Evolutionary conservation across 176 grass and related monocot genomes (phyloP).

Genomic region (Avena sativa): DNA sequence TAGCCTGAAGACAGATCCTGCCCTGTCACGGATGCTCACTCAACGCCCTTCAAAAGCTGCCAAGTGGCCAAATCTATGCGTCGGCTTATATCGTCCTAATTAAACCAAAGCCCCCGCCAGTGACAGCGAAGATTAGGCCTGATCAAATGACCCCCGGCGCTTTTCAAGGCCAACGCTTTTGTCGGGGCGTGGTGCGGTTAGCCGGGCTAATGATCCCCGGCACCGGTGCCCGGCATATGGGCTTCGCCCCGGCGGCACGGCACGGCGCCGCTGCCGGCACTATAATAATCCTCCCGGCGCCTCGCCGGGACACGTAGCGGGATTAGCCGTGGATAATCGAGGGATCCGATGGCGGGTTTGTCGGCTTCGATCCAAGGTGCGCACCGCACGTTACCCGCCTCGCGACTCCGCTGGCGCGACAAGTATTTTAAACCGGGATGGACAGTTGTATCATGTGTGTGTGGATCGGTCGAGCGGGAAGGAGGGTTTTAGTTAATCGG

Average conservation of each 20-base stretch:
- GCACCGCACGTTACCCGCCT: not conserved
- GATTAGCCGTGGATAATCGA: not conserved
- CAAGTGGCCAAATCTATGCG: not conserved
- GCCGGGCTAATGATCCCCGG: slow-evolving; percentile 34
- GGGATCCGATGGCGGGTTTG: slow-evolving; percentile 6
- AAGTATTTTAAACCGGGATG: not conserved
- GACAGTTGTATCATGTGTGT: not conserved
- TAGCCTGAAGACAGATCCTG: not conserved
- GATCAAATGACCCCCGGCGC: not conserved
- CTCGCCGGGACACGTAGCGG: slow-evolving; percentile 31
- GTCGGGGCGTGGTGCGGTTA: slow-evolving; percentile 16
- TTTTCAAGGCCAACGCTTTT: not conserved
- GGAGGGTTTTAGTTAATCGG: not conserved
- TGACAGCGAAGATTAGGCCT: slow-evolving; percentile 21
- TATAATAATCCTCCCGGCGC: slow-evolving; percentile 26
- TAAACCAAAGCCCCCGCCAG: not conserved
- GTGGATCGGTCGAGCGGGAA: not conserved
- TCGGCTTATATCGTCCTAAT: not conserved
- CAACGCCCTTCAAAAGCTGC: not conserved
- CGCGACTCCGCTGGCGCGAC: not conserved
- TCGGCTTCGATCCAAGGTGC: not conserved
- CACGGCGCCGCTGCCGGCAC: slow-evolving; percentile 42
- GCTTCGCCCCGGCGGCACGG: slow-evolving; percentile 44
- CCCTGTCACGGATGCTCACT: not conserved
- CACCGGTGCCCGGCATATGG: slow-evolving; percentile 47